These are phyloP conservation scores for Salvia miltiorrhiza DNA, from an alignment of 257 asterid species.

Conservation along the genomic window DNA sequence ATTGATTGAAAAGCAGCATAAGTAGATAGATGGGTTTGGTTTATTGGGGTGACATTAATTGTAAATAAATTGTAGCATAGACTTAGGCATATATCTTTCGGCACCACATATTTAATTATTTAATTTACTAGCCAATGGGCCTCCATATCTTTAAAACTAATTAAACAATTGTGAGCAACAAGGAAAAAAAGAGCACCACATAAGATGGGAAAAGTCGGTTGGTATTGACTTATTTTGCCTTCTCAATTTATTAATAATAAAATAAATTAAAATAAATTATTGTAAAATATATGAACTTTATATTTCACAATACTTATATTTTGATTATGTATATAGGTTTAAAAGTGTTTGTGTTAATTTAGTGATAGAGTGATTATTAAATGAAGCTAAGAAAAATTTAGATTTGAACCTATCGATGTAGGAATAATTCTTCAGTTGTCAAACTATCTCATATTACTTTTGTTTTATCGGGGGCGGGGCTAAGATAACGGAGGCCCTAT, in stretches of 20 bases:
- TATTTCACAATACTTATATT: no score
- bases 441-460: no score
- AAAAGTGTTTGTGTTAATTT: no score
- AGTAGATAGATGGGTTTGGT: slow-evolving; percentile 24
- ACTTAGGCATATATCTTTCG: neutral
- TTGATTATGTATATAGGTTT: no score
- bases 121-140: slow-evolving; percentile 7
- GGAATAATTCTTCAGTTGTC: no score
- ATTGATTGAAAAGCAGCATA: slow-evolving; percentile 9
- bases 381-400: no score
- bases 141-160: slow-evolving; percentile 1
- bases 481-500: no score
- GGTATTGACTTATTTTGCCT: slow-evolving; percentile 5
- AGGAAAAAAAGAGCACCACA: neutral
- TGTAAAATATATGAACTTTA: no score
- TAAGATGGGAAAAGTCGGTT: slow-evolving; percentile 12
- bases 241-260: neutral
- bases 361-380: no score
- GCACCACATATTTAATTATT: slow-evolving; percentile 3
- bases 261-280: no score
- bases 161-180: neutral
- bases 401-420: no score
- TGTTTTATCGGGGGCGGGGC: no score
- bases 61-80: slow-evolving; percentile 18
- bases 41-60: slow-evolving; percentile 21